These are phyloP conservation scores for Rhazya stricta DNA, from an alignment of 257 asterid genomes.

Conservation along the genomic window DNA sequence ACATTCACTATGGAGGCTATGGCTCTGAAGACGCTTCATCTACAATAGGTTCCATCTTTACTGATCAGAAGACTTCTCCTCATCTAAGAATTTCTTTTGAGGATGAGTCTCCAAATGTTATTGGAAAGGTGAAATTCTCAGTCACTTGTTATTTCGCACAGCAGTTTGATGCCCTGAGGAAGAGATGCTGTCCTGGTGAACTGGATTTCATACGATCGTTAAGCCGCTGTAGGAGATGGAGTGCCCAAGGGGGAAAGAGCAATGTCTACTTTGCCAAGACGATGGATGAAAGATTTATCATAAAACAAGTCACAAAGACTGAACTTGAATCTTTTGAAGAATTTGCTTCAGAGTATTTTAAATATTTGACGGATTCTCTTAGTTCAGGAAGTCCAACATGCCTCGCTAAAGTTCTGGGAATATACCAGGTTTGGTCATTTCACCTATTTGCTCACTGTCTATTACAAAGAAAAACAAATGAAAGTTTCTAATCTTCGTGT, in stretches of 20 bases:
- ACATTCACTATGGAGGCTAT: slow-evolving; percentile 45
- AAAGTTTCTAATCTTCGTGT: neutral
- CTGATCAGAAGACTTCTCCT: slow-evolving; percentile 56
- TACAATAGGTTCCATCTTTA: slow-evolving; percentile 29
- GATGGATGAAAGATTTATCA: slow-evolving; percentile 73
- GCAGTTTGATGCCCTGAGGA: slow-evolving; percentile 72
- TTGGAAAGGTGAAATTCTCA: slow-evolving; percentile 65
- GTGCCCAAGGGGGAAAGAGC: slow-evolving; percentile 97
- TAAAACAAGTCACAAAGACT: slow-evolving; percentile 86
- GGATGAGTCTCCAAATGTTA: slow-evolving; percentile 44
- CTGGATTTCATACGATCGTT: slow-evolving; percentile 68
- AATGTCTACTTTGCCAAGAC: slow-evolving; percentile 90
- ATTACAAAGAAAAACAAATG: neutral
- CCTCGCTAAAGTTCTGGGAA: slow-evolving; percentile 90
- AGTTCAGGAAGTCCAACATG: slow-evolving; percentile 82
- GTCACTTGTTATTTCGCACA: slow-evolving; percentile 82
- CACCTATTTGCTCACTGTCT: neutral
- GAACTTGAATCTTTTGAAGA: slow-evolving; percentile 89
- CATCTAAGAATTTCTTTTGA: slow-evolving; percentile 71
- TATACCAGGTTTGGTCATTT: slow-evolving; percentile 63
- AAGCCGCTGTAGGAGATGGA: slow-evolving; percentile 85
- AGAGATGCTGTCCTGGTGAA: slow-evolving; percentile 71
- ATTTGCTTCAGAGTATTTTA: slow-evolving; percentile 69
- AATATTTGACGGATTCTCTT: slow-evolving; percentile 61
- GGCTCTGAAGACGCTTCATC: slow-evolving; percentile 51